Percentiles rank a stretch among this genome's conserved stretches.
Conservation (phyloP, 352 stramenopile species). For the Peronospora tabacina region DNA sequence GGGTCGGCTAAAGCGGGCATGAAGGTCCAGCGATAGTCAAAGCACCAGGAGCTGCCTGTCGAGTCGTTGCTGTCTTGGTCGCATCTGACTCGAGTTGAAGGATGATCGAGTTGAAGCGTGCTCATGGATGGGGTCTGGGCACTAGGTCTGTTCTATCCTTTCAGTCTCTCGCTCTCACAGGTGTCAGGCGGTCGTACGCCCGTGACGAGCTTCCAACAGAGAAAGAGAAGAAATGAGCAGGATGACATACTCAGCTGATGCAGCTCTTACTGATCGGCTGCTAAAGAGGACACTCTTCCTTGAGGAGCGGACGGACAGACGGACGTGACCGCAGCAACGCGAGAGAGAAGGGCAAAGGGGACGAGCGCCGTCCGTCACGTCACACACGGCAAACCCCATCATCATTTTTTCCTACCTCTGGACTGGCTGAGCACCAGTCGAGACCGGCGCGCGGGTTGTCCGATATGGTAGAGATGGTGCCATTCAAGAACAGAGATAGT, state of each 20-base stretch:
- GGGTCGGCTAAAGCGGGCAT: not conserved
- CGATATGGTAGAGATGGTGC: no score
- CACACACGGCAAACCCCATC: constrained; percentile 19
- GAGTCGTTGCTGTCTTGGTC: not conserved
- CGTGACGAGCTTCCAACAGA: constrained; percentile 18
- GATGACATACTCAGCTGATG: constrained; percentile 33
- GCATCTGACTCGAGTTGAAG: constrained; percentile 7
- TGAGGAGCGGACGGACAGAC: constrained; percentile 11
- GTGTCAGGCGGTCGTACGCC: not conserved
- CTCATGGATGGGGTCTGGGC: constrained; percentile 18
- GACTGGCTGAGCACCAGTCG: constrained; percentile 14
- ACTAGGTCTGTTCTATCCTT: constrained; percentile 16
- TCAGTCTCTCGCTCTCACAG: constrained; percentile 1
- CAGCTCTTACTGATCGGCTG: constrained; percentile 26
- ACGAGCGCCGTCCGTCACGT: constrained; percentile 13
- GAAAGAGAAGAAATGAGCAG: constrained; percentile 38
- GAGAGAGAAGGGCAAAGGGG: constrained; percentile 15
- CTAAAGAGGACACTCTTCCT: constrained; percentile 24
- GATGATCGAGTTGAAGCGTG: constrained; percentile 19
- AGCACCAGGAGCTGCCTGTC: not conserved
- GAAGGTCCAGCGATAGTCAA: not conserved
- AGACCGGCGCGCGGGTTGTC: not conserved
- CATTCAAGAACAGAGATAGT: no score
- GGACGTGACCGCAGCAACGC: constrained; percentile 14
- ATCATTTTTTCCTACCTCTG: constrained; percentile 16